phyloP scores from a whole-genome alignment of 495 filamentous ascomycete genomes.

The Lineolata rhizophorae region DNA sequence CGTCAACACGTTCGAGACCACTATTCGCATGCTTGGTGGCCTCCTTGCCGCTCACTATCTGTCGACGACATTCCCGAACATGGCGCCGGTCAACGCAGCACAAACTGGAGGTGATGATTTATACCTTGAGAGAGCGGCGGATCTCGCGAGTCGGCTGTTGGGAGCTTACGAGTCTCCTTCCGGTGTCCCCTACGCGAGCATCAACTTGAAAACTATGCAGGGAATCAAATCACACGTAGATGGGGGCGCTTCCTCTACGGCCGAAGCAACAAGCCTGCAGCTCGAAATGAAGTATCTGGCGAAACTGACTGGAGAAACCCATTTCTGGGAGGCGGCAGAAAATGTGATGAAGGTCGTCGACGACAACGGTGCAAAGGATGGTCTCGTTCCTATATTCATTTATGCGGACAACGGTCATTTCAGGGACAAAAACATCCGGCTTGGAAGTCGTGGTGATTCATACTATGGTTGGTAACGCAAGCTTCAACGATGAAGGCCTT shows the following conservation, averaged over 20 bases:
- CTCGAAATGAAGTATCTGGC: conserved; percentile 96
- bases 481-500: no score
- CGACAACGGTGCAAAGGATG: conserved; percentile 51
- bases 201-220: conserved; percentile 56
- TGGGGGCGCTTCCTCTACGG: conserved; percentile 77
- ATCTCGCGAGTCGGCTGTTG: conserved; percentile 69
- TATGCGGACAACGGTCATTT: conserved; percentile 61
- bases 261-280: conserved; percentile 80
- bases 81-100: conserved; percentile 10
- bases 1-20: conserved; percentile 95
- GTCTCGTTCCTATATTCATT: conserved; percentile 79
- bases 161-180: conserved; percentile 71
- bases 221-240: conserved; percentile 65
- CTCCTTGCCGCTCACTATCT: conserved; percentile 90
- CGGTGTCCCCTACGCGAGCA: conserved; percentile 74
- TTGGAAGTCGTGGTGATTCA: conserved; percentile 84
- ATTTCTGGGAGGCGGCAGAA: conserved; percentile 80
- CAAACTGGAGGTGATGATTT: conserved; percentile 54
- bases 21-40: conserved; percentile 92
- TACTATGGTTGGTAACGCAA: conserved; percentile 71
- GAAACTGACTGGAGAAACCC: conserved; percentile 76
- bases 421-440: conserved; percentile 60
- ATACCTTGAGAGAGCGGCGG: conserved; percentile 87
- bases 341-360: conserved; percentile 82
- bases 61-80: conserved; percentile 27